These are phyloP conservation scores for Agaricus blazei DNA, from an alignment of 768 basidiomycete species.

Conservation along the genomic window DNA sequence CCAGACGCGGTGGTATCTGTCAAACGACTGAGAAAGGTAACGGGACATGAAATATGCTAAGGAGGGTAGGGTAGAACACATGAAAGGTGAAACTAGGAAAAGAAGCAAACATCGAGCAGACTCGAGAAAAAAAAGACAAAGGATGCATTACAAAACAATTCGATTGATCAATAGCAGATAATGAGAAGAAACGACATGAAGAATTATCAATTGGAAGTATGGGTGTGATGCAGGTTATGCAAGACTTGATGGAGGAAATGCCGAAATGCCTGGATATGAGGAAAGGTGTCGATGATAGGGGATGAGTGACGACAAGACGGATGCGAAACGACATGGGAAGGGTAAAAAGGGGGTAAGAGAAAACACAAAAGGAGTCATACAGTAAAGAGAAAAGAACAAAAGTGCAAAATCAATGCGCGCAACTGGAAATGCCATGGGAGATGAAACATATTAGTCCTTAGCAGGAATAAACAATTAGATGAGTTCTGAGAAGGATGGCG, in stretches of 20 bases:
- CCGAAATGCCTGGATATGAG: neutral
- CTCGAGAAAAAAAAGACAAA: neutral
- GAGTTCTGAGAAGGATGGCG: slow-evolving; percentile 6
- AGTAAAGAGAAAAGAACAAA: neutral
- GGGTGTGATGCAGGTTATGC: neutral
- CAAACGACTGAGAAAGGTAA: neutral
- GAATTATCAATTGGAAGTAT: neutral
- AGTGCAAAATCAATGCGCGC: neutral
- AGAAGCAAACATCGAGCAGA: neutral
- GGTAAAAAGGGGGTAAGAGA: neutral
- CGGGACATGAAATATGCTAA: neutral
- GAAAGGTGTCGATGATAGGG: slow-evolving; percentile 9
- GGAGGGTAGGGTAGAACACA: neutral
- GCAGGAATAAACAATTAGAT: neutral
- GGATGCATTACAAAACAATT: slow-evolving; percentile 7
- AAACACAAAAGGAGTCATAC: slow-evolving; percentile 3
- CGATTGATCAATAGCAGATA: neutral
- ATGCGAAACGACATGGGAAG: neutral
- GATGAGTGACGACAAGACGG: neutral
- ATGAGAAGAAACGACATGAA: neutral
- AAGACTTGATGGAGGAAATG: neutral
- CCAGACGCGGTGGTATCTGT: neutral
- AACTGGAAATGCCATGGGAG: slow-evolving; percentile 7
- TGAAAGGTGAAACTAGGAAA: neutral
- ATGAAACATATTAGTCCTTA: slow-evolving; percentile 2